These are phyloP conservation scores for Paramecium octaurelia DNA, from an alignment of 73 alveolate species.

Conservation along the genomic window DNA sequence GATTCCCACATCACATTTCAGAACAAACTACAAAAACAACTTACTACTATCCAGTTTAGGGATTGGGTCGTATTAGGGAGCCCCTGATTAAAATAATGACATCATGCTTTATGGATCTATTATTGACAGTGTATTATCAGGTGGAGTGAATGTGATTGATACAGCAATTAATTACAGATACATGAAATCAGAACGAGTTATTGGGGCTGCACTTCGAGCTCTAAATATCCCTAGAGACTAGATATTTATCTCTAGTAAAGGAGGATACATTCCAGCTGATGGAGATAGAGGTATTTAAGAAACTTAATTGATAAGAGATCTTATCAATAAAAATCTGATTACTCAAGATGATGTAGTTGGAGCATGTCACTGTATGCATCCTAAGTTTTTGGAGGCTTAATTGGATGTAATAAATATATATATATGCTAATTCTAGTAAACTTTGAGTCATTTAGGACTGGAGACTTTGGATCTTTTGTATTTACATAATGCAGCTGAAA, in stretches of 20 bases:
- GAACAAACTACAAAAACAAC: slow-evolving; percentile 64
- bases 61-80: slow-evolving; percentile 86
- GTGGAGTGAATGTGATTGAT: slow-evolving; percentile 85
- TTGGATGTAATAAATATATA: slow-evolving; percentile 24
- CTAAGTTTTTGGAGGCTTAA: slow-evolving; percentile 69
- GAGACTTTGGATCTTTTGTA: slow-evolving; percentile 81
- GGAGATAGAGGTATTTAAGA: slow-evolving; percentile 89
- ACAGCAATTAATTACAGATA: slow-evolving; percentile 91
- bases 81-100: slow-evolving; percentile 87
- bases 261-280: slow-evolving; percentile 89
- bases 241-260: slow-evolving; percentile 79
- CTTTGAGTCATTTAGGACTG: slow-evolving; percentile 70
- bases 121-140: slow-evolving; percentile 68
- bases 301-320: slow-evolving; percentile 61
- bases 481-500: slow-evolving; percentile 83
- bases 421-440: neutral
- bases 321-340: slow-evolving; percentile 64
- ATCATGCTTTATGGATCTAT: slow-evolving; percentile 72
- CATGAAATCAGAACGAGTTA: slow-evolving; percentile 83
- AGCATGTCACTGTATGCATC: slow-evolving; percentile 87
- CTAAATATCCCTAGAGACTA: slow-evolving; percentile 72
- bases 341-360: slow-evolving; percentile 79
- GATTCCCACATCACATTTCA: slow-evolving; percentile 59
- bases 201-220: slow-evolving; percentile 79
- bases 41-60: slow-evolving; percentile 74